Evolutionary conservation across 2,329 filamentous ascomycete species (phyloP), one percentile per base, ranked within the genome.

Genomic region (Aspergillus pseudotamarii): DNA sequence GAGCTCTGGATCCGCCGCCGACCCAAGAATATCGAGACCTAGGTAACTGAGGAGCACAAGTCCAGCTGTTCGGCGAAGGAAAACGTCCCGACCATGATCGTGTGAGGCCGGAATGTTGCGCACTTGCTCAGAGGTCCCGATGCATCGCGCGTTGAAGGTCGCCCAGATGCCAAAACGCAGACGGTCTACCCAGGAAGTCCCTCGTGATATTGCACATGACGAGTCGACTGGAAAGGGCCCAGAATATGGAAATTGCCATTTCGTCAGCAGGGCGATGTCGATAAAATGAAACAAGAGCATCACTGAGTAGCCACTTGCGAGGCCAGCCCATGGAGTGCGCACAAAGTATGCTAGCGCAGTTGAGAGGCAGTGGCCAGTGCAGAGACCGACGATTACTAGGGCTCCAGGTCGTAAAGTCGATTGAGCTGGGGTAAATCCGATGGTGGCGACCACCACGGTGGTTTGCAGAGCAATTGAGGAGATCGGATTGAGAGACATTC

Each of bases 211-310:
- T 4, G 26, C 26, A 26, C 26, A 4, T 4, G 26, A 11, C 34
- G 28, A 32, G 11, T 54, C n/a, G 16, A 26, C 48, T 9, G 4
- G 41, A 3, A 12, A 50, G 43, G 28, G 4, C 12, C 16, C 19
- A 11, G 45, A 14, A n/a, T 36, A 36, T 14, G 45, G 54, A 23
- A 54, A 60, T 23, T 53, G n/a, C 62, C 62, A 60, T 9, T n/a
- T 36, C 6, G 26, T 50, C 19, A 64, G 19, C 30, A 61, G 11
- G 8, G 10, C 58, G 9, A 64, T 45, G 8, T 61, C 58, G 30
- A 58, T 12, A 30, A 34, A 61, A 5, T 64, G 62, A n/a, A 63
- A 14, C 1, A 64, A 23, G 5, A 64, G 30, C 54, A 41, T 60
- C 5, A 58, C 41, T 5, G 62, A 45, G 41, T 64, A 61, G 3